Conservation (phyloP, 1,284 basidiomycete genomes). For the Sporisorium graminicola region DNA sequence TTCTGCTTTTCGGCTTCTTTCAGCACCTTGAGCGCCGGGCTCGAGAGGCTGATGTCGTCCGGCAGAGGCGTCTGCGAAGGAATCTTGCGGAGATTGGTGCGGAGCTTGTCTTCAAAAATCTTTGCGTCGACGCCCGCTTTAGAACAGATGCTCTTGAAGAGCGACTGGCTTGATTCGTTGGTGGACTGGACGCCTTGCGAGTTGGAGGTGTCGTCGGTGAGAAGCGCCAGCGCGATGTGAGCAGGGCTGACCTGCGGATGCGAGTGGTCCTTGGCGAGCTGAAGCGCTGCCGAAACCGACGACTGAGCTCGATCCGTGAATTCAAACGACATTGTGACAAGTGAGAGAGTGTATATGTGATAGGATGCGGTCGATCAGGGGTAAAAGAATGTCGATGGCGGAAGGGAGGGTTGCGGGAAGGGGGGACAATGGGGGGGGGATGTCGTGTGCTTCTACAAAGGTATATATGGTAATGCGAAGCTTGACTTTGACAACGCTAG, state of each 20-base stretch:
- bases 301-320: conserved; percentile 84
- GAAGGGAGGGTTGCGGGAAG: not conserved
- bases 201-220: conserved; percentile 72
- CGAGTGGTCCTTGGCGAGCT: conserved; percentile 84
- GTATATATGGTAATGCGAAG: not conserved
- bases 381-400: conserved; percentile 1
- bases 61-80: conserved; percentile 65
- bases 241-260: conserved; percentile 79
- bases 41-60: conserved; percentile 62
- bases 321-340: conserved; percentile 70
- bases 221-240: conserved; percentile 81
- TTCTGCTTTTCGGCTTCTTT: conserved; percentile 63
- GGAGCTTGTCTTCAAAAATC: conserved; percentile 59
- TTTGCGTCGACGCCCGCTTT: conserved; percentile 81
- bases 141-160: conserved; percentile 81
- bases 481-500: not conserved
- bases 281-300: conserved; percentile 78
- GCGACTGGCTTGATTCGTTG: conserved; percentile 72
- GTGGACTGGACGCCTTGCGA: conserved; percentile 57
- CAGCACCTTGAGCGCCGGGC: conserved; percentile 59
- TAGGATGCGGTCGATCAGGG: not conserved
- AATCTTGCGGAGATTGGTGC: conserved; percentile 62
- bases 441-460: too few relatives aligned
- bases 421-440: too few relatives aligned
- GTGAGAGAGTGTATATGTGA: not conserved